Evolutionary conservation across 768 basidiomycete species (phyloP).

Genomic region (Boletus patriciae): DNA sequence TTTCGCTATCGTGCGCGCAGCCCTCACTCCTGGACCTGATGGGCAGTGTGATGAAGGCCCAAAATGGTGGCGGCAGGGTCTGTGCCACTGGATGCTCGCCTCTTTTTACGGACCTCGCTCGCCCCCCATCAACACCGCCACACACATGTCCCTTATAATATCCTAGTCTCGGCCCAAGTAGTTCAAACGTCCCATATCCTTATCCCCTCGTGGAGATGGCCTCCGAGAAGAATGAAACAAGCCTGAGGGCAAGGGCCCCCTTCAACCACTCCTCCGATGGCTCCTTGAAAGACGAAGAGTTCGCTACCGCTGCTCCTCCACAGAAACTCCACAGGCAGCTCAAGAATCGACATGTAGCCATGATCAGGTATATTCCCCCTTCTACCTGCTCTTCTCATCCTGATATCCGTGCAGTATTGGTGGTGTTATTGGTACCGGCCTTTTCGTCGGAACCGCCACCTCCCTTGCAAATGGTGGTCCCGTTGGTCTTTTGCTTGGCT

Average conservation of each 20-base stretch:
- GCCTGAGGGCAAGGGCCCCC: neutral
- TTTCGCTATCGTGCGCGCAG: no score
- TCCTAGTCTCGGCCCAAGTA: neutral
- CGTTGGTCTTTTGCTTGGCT: conserved; percentile 73
- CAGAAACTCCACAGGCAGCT: conserved; percentile 54
- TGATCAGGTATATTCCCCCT: conserved; percentile 59
- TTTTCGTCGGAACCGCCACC: conserved; percentile 66
- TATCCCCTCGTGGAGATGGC: conserved; percentile 2
- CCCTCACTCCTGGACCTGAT: no score
- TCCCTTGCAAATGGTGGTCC: conserved; percentile 62
- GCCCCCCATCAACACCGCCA: conserved; percentile 2
- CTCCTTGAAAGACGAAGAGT: conserved; percentile 28
- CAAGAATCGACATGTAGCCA: conserved; percentile 77
- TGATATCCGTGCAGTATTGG: conserved; percentile 48
- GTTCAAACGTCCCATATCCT: neutral
- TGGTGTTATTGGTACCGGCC: conserved; percentile 57
- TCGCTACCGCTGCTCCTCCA: neutral
- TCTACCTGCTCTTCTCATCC: neutral
- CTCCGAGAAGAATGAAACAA: conserved; percentile 24
- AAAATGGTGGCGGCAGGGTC: neutral
- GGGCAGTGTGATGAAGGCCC: no score
- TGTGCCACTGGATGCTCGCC: neutral
- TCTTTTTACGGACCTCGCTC: neutral
- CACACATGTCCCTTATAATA: neutral
- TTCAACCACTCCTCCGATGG: conserved; percentile 8